A percentile compares a stretch with the other conserved stretches of the same genome.
These are phyloP conservation scores for Corylus americana DNA, from an alignment of 306 rosid species.

Conservation along the genomic window DNA sequence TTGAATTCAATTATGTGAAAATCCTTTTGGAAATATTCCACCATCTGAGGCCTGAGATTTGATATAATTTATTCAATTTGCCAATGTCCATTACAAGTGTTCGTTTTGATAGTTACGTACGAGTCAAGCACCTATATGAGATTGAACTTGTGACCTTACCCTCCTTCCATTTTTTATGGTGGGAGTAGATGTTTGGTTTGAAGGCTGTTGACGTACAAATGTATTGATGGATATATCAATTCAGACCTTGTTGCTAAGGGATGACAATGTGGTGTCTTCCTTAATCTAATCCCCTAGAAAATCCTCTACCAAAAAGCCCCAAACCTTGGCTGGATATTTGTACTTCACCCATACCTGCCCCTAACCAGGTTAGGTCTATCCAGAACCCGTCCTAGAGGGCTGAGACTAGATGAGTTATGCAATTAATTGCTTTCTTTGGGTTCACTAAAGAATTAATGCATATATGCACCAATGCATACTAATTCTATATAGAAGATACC, in stretches of 20 bases:
- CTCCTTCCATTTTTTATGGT: not conserved
- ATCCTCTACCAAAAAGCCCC: not conserved
- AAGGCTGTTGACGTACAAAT: not conserved
- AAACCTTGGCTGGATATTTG: not conserved
- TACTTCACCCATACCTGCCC: not conserved
- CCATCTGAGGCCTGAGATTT: not conserved
- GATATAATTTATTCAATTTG: not conserved
- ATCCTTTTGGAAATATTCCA: not conserved
- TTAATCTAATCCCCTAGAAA: not conserved
- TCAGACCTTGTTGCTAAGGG: not conserved
- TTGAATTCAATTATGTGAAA: slow-evolving; percentile 14
- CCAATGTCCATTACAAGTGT: not conserved
- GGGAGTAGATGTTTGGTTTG: not conserved
- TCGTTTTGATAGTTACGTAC: not conserved
- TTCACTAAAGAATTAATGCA: not conserved
- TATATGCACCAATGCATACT: not conserved
- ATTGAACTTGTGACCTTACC: not conserved
- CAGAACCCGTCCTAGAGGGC: not conserved
- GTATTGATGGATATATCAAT: not conserved
- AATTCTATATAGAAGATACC: not conserved
- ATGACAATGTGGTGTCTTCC: not conserved
- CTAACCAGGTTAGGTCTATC: not conserved
- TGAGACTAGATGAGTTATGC: not conserved
- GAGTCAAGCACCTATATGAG: not conserved
- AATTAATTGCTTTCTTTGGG: not conserved